Base-by-base conservation (phyloP, 176 grass and related monocot species). In the Pontederia paniculata region DNA sequence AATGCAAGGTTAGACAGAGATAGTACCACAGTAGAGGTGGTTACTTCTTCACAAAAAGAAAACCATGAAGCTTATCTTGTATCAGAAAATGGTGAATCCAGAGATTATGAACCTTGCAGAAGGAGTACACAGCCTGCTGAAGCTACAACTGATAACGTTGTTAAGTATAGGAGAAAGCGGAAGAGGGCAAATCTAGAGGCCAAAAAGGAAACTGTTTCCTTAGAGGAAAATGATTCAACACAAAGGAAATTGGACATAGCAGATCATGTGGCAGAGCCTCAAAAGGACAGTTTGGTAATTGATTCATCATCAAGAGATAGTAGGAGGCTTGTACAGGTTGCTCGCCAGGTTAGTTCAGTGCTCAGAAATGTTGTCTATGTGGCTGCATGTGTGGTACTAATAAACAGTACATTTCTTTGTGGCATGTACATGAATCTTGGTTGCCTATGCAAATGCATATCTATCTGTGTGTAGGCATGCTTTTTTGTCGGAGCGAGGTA, bases 121-220 rank as follows among this genome's bases (percentile, higher is more conserved):
- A 9, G 9, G 14, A 21, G 16, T 62, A 5, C 9, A 62, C 44
- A 55, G 60, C 61, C 74, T 44, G 22, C 55, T 54, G 77, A 81
- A 78, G 65, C 53, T 76, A 77, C 80, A 84, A 62, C 77, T 25
- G 50, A 42, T n/a, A 77, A 77, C 66, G 71, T 62, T 37, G 77
- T 91, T 57, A 98, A 77, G 76, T 89, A 87, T 66, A 98, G 75
- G 66, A 91, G 83, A 63, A 98, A 91, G 64, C 78, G 93, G 55
- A 98, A 90, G 62, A 53, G 63, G 43, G 58, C n/a, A 46, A 69
- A 61, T 56, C 47, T 72, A 55, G 68, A 74, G 22, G 83, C 62
- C 60, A 76, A 76, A 22, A 73, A 68, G 22, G 70, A 70, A 49
- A 47, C 5, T 68, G 47, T 18, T 69, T 65, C 15, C 10, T 22